Base-by-base conservation (phyloP, 345 rosid genomes). In the Aquilaria malaccensis region DNA sequence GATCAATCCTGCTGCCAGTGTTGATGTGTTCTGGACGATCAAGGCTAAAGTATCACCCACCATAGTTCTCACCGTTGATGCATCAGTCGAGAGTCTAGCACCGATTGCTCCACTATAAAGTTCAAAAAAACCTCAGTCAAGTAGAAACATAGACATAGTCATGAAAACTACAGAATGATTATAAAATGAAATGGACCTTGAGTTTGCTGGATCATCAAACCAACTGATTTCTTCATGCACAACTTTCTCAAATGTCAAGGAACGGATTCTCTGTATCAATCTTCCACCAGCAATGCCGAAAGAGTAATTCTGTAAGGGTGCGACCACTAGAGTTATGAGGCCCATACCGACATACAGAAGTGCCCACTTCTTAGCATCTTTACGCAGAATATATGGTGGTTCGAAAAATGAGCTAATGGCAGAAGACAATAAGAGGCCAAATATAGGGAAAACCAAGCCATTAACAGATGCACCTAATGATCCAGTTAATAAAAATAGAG, bases 201-300 rank as follows among this genome's bases (percentile, higher is more conserved):
- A 76, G 61, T 92, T 89, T 15, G 79, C 68, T 53, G 90, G 75
- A 64, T 85, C 90, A 56, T 92, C 98, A 15, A 92, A 92, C 92
- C 95, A 92, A 69, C 89, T 77, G 57, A 92, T 88, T 53, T 88
- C 82, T 68, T 88, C 95, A 74, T 85, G 87, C 48, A 85, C 96
- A 29, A 88, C 85, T 70, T 83, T 86, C 70, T 83, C 81, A 65
- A 92, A 92, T 1, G 85, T 77, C 81, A 80, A 55, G 13, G 83
- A 70, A 13, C 98, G 77, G 41, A 89, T 86, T 60, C 96, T 74
- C 70, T 74, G 70, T 9, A 92, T 82, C 74, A 92, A 58, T 52
- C 76, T 85, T n/a, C 95, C 87, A 9, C 98, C 98, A 3, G 95
- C 98, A 30, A 89, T 29, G 33, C 92, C 95, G 14, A 85, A 92